Percentiles rank a stretch among this genome's conserved stretches.
Evolutionary conservation across 768 basidiomycete species (phyloP).

Genomic region (Termitomyces sp.): DNA sequence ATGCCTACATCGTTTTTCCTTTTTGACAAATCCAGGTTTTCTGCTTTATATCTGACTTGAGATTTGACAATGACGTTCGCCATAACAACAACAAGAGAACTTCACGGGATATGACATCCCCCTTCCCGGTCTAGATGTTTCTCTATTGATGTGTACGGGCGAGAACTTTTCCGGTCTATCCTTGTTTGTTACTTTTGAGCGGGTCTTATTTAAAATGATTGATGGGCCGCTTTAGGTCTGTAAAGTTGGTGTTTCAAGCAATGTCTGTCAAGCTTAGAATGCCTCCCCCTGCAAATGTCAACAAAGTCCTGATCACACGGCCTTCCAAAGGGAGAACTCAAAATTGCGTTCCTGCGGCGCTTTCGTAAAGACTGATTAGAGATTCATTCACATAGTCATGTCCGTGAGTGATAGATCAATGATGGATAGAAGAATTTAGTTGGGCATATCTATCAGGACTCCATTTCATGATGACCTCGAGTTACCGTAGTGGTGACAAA

Average conservation of each 20-base stretch:
- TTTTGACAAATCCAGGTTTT: background rate
- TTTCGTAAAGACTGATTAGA: constrained; percentile 80
- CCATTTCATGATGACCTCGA: background rate
- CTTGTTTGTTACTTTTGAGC: background rate
- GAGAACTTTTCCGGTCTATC: background rate
- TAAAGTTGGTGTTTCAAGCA: constrained; percentile 82
- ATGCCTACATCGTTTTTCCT: background rate
- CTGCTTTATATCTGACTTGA: background rate
- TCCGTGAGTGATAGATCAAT: constrained; percentile 71
- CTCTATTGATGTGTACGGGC: background rate
- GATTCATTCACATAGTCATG: constrained; percentile 92
- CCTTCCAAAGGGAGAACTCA: constrained; percentile 88
- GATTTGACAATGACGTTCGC: background rate
- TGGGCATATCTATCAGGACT: background rate
- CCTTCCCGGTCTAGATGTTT: background rate
- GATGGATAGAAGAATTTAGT: background rate
- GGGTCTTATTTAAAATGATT: too few relatives aligned
- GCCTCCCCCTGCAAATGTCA: constrained; percentile 27
- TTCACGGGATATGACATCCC: background rate
- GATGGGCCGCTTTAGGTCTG: constrained; percentile 28
- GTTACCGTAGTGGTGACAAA: background rate
- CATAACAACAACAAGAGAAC: background rate
- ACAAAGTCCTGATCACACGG: constrained; percentile 90
- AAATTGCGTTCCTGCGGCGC: constrained; percentile 94
- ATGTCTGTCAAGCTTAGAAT: constrained; percentile 12